Percentiles rank a stretch among this genome's conserved stretches.
phyloP scores from a whole-genome alignment of 768 basidiomycete genomes.

The Glaciozyma martinii region DNA sequence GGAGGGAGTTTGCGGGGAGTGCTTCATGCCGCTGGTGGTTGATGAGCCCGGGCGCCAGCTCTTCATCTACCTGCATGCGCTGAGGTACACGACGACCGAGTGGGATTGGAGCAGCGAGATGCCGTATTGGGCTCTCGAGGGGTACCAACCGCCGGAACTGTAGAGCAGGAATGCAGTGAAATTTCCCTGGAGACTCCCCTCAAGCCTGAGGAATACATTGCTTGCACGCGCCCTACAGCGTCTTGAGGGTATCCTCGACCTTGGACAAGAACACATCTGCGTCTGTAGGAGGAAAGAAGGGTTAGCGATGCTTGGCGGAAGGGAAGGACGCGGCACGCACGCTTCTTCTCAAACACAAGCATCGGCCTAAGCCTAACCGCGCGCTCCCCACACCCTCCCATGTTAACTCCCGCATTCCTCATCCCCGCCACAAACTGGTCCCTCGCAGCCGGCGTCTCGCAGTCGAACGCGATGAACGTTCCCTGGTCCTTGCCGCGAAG shows the following conservation, averaged over 20 bases:
- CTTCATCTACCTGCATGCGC: slow-evolving; percentile 91
- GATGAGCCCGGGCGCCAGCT: slow-evolving; percentile 85
- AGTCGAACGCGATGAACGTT: slow-evolving; percentile 43
- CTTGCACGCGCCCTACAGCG: neutral
- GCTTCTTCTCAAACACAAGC: slow-evolving; percentile 38
- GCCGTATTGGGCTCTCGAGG: slow-evolving; percentile 69
- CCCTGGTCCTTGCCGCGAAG: slow-evolving; percentile 40
- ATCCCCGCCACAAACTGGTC: slow-evolving; percentile 39
- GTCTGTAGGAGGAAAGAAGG: too few relatives aligned
- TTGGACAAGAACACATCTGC: slow-evolving; percentile 12
- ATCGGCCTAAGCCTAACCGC: slow-evolving; percentile 30
- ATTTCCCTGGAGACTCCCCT: too few relatives aligned
- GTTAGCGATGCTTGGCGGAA: too few relatives aligned
- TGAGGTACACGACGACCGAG: slow-evolving; percentile 69
- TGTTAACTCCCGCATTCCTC: slow-evolving; percentile 39
- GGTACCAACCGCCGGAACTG: slow-evolving; percentile 16
- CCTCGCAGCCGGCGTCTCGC: slow-evolving; percentile 32
- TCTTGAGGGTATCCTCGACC: slow-evolving; percentile 1
- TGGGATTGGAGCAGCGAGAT: slow-evolving; percentile 77
- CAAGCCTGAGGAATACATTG: too few relatives aligned
- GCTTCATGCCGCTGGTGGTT: slow-evolving; percentile 83
- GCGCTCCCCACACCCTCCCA: slow-evolving; percentile 39
- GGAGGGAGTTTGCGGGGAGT: slow-evolving; percentile 66
- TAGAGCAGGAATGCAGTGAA: too few relatives aligned
- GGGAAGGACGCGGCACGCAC: too few relatives aligned